phyloP scores from a whole-genome alignment of 305 asterid genomes.

The Nicotiana rustica region DNA sequence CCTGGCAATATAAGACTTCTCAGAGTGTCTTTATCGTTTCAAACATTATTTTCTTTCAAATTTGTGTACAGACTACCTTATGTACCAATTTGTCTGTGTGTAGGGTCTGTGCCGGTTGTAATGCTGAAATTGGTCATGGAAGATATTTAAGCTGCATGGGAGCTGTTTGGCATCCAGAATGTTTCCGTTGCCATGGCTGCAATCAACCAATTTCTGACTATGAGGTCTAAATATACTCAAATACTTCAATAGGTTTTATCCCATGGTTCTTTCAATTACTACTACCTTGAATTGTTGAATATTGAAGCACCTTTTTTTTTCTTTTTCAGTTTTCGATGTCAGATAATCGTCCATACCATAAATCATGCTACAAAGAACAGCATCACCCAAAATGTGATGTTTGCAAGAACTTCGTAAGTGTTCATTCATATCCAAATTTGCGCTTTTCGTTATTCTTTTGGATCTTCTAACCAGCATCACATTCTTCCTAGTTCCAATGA shows the following conservation, averaged over 20 bases:
- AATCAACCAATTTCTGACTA: constrained; percentile 84
- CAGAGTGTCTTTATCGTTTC: background rate
- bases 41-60: constrained; percentile 12
- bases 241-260: constrained; percentile 27
- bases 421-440: constrained; percentile 29
- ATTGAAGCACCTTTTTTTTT: background rate
- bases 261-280: constrained; percentile 1
- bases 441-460: background rate
- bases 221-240: constrained; percentile 61
- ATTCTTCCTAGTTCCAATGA: background rate
- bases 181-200: constrained; percentile 86
- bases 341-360: constrained; percentile 80
- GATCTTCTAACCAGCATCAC: background rate
- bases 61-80: background rate
- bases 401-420: constrained; percentile 89
- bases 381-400: constrained; percentile 98
- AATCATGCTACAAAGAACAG: constrained; percentile 88
- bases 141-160: constrained; percentile 94
- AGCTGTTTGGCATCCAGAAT: constrained; percentile 96
- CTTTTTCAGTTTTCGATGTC: constrained; percentile 81
- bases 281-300: constrained; percentile 35
- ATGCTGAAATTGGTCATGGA: constrained; percentile 85
- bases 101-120: constrained; percentile 95
- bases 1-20: background rate
- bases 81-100: constrained; percentile 27